Percentiles rank a stretch among this genome's conserved stretches.
Conservation (phyloP, 768 basidiomycete species). For the Pleurotus pulmonarius region DNA sequence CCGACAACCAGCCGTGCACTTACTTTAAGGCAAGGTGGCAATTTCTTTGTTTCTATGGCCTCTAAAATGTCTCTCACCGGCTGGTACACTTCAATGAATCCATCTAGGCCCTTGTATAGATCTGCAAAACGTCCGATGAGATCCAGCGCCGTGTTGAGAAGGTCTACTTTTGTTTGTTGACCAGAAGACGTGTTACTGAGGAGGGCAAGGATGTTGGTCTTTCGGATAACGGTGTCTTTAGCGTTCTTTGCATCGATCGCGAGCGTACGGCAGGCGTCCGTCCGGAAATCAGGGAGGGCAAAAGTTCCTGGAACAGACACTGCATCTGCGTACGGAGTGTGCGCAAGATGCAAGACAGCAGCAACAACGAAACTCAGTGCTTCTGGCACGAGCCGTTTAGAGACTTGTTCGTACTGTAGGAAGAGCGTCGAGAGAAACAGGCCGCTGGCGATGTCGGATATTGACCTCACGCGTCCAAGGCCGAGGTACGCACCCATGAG, state of each 20-base stretch:
- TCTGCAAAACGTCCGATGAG: constrained; percentile 69
- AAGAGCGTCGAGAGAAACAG: constrained; percentile 86
- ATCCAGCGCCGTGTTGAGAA: constrained; percentile 58
- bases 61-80: constrained; percentile 63
- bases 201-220: constrained; percentile 43
- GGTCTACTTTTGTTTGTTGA: constrained; percentile 71
- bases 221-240: constrained; percentile 32
- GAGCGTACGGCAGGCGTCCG: constrained; percentile 36
- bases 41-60: constrained; percentile 38
- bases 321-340: constrained; percentile 45
- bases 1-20: constrained; percentile 9
- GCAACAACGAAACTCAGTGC: constrained; percentile 79
- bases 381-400: constrained; percentile 88
- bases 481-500: constrained; percentile 91
- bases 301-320: constrained; percentile 63
- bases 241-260: constrained; percentile 36
- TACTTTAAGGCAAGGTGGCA: constrained; percentile 59
- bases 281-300: constrained; percentile 66
- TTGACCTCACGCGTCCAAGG: constrained; percentile 71
- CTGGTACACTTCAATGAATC: constrained; percentile 81
- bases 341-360: constrained; percentile 68
- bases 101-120: constrained; percentile 72
- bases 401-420: constrained; percentile 78
- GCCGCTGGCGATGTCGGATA: constrained; percentile 77
- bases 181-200: constrained; percentile 20